Conservation (phyloP, 768 basidiomycete species). For the Serendipita sp. region DNA sequence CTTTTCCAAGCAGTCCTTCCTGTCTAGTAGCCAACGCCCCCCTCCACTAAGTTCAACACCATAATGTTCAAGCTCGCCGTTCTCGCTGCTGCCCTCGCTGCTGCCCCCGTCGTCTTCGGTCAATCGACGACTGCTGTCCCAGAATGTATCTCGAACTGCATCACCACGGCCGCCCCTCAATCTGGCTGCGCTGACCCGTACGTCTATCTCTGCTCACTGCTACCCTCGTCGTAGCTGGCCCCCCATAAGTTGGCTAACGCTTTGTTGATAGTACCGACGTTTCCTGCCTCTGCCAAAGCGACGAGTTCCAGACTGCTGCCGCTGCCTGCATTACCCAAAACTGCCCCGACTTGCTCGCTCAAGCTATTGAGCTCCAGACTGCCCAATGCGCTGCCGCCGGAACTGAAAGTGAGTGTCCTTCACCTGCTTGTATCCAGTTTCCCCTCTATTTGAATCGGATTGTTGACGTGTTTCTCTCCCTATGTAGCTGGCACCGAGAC, state of each 20-base stretch:
- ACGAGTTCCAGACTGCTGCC: conserved; percentile 24
- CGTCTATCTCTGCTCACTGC: background rate
- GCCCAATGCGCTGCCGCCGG: conserved; percentile 20
- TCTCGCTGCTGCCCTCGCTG: conserved; percentile 6
- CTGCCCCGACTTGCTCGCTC: conserved; percentile 22
- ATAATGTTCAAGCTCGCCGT: conserved; percentile 4
- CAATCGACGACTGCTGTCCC: background rate
- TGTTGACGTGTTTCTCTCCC: background rate
- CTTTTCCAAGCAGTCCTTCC: background rate
- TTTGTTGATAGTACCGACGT: conserved; percentile 22
- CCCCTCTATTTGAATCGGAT: too few species aligned
- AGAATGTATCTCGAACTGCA: conserved; percentile 3
- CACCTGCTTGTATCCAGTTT: background rate
- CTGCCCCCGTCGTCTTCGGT: conserved; percentile 3
- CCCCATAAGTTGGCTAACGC: background rate
- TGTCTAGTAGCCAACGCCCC: background rate
- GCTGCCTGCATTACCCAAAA: conserved; percentile 21
- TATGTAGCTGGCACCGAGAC: background rate
- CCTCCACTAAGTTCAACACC: background rate
- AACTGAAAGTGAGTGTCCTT: background rate
- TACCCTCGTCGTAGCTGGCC: background rate
- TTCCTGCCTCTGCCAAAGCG: conserved; percentile 26
- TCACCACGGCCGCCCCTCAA: background rate
- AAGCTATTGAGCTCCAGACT: conserved; percentile 20
- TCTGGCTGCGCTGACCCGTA: conserved; percentile 4